phyloP scores from a whole-genome alignment of 164 flowering plant species.

The Macadamia integrifolia region DNA sequence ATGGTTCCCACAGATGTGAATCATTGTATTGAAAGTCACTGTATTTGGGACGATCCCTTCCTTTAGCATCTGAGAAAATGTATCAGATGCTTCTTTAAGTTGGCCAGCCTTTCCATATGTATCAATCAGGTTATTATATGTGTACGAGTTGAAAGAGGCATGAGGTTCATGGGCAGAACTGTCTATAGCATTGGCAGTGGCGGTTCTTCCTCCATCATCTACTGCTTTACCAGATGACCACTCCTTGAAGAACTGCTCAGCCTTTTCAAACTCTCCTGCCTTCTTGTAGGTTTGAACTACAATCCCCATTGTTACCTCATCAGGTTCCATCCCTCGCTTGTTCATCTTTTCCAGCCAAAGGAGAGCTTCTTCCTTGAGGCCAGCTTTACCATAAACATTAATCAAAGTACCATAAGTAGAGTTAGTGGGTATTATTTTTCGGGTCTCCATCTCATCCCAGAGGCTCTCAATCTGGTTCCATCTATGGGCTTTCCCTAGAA shows the following conservation, averaged over 20 bases:
- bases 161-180: conserved; percentile 11
- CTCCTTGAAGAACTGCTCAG: conserved; percentile 64
- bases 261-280: conserved; percentile 69
- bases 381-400: conserved; percentile 87
- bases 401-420: conserved; percentile 88
- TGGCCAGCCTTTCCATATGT: conserved; percentile 91
- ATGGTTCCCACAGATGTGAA: conserved; percentile 83
- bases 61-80: conserved; percentile 58
- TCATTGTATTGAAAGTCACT: conserved; percentile 91
- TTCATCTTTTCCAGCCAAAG: conserved; percentile 70
- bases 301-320: conserved; percentile 87
- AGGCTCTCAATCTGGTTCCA: conserved; percentile 56
- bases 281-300: conserved; percentile 76
- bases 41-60: conserved; percentile 70
- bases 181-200: not conserved
- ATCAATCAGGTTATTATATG: conserved; percentile 80
- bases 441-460: conserved; percentile 64
- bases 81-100: conserved; percentile 61
- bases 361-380: conserved; percentile 58
- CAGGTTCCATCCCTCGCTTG: conserved; percentile 69
- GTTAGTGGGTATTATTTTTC: conserved; percentile 50
- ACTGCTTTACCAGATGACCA: conserved; percentile 49
- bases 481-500: conserved; percentile 62
- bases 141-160: conserved; percentile 44
- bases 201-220: conserved; percentile 9